A percentile compares a stretch with the other conserved stretches of the same genome.
Evolutionary conservation across 2,329 filamentous ascomycete genomes (phyloP).

Genomic region (Neobulgaria alba): DNA sequence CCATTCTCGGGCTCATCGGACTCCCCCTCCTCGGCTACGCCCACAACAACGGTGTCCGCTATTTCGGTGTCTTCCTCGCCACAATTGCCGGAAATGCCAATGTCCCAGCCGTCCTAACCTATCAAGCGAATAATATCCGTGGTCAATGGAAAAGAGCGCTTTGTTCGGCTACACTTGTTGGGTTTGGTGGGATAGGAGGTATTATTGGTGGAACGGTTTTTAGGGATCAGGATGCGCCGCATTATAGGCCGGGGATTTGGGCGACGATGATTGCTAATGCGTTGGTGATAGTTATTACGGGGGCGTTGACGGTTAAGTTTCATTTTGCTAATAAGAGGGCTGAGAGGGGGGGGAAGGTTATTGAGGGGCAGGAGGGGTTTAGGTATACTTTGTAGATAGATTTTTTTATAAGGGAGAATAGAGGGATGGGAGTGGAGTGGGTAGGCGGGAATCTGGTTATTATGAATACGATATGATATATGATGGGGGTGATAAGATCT

Average conservation of each 20-base stretch:
- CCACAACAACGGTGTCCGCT: constrained; percentile 40
- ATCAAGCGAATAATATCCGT: constrained; percentile 71
- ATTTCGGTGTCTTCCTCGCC: constrained; percentile 46
- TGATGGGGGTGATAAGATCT: neutral
- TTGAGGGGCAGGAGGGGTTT: constrained; percentile 30
- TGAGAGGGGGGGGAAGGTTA: constrained; percentile 28
- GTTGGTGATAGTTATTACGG: constrained; percentile 23
- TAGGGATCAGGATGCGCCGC: constrained; percentile 43
- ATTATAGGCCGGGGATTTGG: constrained; percentile 34
- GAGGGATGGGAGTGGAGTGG: no score
- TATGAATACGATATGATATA: neutral
- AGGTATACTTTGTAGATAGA: no score
- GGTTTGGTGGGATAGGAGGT: constrained; percentile 68
- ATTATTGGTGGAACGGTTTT: constrained; percentile 71
- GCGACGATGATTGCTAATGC: constrained; percentile 16
- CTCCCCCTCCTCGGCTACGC: constrained; percentile 38
- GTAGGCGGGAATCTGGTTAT: no score
- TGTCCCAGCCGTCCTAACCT: constrained; percentile 64
- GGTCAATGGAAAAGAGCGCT: constrained; percentile 86
- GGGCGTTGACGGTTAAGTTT: constrained; percentile 25
- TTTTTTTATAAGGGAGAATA: no score
- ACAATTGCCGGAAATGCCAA: constrained; percentile 56
- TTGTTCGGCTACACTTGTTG: constrained; percentile 66
- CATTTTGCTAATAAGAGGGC: constrained; percentile 26
- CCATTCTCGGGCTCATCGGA: constrained; percentile 40